Evolutionary conservation across 306 rosid genomes (phyloP).

Genomic region (Vigna nakashimae): DNA sequence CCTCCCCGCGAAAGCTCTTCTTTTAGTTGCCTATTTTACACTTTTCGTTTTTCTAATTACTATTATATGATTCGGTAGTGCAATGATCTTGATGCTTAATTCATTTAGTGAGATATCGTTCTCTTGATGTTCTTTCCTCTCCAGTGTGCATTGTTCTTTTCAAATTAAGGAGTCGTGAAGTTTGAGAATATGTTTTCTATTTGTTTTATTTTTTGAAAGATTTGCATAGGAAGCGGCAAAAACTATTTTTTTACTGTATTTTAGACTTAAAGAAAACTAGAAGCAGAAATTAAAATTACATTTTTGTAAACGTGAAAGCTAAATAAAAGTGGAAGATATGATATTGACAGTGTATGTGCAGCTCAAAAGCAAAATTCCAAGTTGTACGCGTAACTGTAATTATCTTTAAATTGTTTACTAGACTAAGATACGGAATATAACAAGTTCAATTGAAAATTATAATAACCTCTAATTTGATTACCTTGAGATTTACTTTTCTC

Average conservation of each 20-base stretch:
- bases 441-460: too few relatives aligned
- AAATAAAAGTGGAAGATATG: too few relatives aligned
- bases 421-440: too few relatives aligned
- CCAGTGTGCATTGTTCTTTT: background rate
- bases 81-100: constrained; percentile 54
- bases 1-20: constrained; percentile 73
- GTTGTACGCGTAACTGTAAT: too few relatives aligned
- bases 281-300: too few relatives aligned
- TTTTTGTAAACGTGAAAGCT: too few relatives aligned
- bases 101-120: constrained; percentile 40
- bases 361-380: too few relatives aligned
- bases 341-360: too few relatives aligned
- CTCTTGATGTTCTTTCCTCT: background rate
- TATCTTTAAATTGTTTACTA: too few relatives aligned
- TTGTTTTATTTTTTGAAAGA: background rate
- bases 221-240: background rate
- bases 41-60: background rate
- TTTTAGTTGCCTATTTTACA: constrained; percentile 51
- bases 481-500: too few relatives aligned
- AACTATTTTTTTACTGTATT: background rate
- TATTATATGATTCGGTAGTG: constrained; percentile 36
- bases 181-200: background rate
- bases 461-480: too few relatives aligned
- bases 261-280: too few relatives aligned
- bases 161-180: background rate